Conservation (phyloP, 257 asterid species). For the Solanum stenotomum region DNA sequence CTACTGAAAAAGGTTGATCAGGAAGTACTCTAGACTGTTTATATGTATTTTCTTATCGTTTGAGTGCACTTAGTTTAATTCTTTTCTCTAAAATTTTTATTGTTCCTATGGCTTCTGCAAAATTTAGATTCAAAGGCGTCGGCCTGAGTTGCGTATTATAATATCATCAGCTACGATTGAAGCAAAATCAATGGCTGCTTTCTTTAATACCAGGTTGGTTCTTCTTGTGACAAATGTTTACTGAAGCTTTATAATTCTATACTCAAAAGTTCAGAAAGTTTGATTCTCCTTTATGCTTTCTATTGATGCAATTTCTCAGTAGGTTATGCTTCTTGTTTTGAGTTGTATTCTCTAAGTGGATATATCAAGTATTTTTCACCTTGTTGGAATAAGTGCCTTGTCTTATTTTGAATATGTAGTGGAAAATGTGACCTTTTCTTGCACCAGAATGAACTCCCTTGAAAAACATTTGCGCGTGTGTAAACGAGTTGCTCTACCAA, state of each 20-base stretch:
- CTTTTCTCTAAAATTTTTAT: background rate
- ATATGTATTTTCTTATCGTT: background rate
- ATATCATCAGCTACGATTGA: slow-evolving; percentile 97
- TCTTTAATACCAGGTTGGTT: slow-evolving; percentile 60
- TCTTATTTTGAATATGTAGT: background rate
- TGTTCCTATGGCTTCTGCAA: background rate
- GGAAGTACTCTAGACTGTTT: background rate
- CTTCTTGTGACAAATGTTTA: background rate
- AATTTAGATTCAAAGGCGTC: slow-evolving; percentile 68
- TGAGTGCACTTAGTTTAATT: background rate
- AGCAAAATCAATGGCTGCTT: slow-evolving; percentile 85
- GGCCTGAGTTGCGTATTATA: slow-evolving; percentile 81
- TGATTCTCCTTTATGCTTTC: background rate
- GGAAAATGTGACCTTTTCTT: background rate
- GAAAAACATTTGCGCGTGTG: background rate
- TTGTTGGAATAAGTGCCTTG: background rate
- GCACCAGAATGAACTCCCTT: background rate
- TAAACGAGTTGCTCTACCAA: background rate
- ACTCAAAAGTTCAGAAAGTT: background rate
- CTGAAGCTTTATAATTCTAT: background rate
- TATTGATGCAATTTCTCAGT: background rate
- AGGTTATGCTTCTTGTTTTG: background rate
- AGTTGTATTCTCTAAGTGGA: background rate
- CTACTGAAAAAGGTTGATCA: slow-evolving; percentile 79
- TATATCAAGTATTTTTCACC: background rate